Conservation (phyloP, 2,329 filamentous ascomycete species). For the Dactylella cylindrospora region DNA sequence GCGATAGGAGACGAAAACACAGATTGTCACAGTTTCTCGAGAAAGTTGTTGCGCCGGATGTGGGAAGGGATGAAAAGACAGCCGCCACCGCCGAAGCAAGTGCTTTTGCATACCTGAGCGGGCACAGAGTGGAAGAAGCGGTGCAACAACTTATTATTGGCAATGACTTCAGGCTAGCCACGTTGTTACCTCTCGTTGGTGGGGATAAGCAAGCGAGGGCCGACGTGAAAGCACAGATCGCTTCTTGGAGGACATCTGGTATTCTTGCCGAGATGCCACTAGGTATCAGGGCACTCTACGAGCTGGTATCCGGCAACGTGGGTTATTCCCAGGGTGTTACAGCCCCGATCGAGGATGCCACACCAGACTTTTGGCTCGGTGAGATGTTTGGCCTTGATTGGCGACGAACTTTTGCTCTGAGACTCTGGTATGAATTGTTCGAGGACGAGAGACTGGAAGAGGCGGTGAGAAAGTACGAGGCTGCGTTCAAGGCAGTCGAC, state of each 20-base stretch:
- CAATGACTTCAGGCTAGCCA: slow-evolving; percentile 80
- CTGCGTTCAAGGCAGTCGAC: slow-evolving; percentile 68
- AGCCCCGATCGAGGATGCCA: slow-evolving; percentile 74
- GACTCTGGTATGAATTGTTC: slow-evolving; percentile 81
- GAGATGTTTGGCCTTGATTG: slow-evolving; percentile 84
- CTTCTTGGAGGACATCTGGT: slow-evolving; percentile 79
- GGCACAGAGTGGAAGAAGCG: slow-evolving; percentile 76
- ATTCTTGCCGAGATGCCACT: slow-evolving; percentile 85
- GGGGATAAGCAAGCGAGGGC: slow-evolving; percentile 68
- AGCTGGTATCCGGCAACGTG: slow-evolving; percentile 84
- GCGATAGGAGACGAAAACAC: slow-evolving; percentile 59
- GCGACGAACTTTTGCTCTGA: slow-evolving; percentile 88
- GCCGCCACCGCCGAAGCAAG: slow-evolving; percentile 74
- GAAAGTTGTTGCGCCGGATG: slow-evolving; percentile 61
- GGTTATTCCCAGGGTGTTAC: slow-evolving; percentile 77
- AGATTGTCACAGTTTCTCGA: slow-evolving; percentile 69
- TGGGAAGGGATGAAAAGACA: slow-evolving; percentile 59
- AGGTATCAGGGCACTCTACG: slow-evolving; percentile 81
- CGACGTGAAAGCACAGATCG: slow-evolving; percentile 77
- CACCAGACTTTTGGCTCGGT: slow-evolving; percentile 77
- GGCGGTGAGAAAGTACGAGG: slow-evolving; percentile 71
- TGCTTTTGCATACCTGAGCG: slow-evolving; percentile 76
- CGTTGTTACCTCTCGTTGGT: slow-evolving; percentile 78
- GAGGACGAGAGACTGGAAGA: slow-evolving; percentile 68
- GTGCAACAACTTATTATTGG: slow-evolving; percentile 75